Percentiles rank a stretch among this genome's conserved stretches.
phyloP scores from a whole-genome alignment of 2,329 filamentous ascomycete genomes.

The Daldinia sp. region DNA sequence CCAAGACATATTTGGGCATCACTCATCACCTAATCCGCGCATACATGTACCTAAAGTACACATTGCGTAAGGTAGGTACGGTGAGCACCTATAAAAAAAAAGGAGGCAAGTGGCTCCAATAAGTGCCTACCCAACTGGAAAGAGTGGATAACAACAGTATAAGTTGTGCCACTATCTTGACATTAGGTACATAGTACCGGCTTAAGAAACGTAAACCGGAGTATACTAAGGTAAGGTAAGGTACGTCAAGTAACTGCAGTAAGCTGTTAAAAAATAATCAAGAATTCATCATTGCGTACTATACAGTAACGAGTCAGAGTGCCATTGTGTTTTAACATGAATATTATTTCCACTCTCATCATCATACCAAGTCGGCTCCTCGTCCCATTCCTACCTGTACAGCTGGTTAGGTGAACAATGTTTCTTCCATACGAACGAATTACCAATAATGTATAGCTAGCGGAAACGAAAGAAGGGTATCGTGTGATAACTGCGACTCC shows the following conservation, averaged over 20 bases:
- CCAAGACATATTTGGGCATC: constrained; percentile 10
- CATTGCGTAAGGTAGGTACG: neutral
- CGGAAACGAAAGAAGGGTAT: constrained; percentile 44
- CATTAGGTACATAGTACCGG: neutral
- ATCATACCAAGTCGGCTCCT: neutral
- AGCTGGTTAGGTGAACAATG: neutral
- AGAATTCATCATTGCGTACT: neutral
- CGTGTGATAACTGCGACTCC: constrained; percentile 38
- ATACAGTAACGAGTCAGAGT: neutral
- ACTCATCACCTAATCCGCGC: neutral
- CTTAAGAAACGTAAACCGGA: no score
- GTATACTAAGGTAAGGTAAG: no score
- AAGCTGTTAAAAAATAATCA: no score
- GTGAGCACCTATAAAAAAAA: neutral
- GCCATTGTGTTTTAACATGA: neutral
- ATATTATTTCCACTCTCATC: constrained; percentile 23
- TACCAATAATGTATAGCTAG: constrained; percentile 21
- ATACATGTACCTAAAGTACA: neutral
- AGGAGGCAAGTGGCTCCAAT: neutral
- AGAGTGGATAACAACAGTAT: constrained; percentile 1
- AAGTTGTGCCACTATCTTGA: neutral
- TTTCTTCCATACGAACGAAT: constrained; percentile 14
- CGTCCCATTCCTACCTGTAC: neutral
- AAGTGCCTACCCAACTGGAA: neutral
- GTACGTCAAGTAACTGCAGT: neutral